Percentiles rank a stretch among this genome's conserved stretches.
These are phyloP conservation scores for Colletotrichum musae DNA, from an alignment of 2,329 filamentous ascomycete species.

Conservation along the genomic window DNA sequence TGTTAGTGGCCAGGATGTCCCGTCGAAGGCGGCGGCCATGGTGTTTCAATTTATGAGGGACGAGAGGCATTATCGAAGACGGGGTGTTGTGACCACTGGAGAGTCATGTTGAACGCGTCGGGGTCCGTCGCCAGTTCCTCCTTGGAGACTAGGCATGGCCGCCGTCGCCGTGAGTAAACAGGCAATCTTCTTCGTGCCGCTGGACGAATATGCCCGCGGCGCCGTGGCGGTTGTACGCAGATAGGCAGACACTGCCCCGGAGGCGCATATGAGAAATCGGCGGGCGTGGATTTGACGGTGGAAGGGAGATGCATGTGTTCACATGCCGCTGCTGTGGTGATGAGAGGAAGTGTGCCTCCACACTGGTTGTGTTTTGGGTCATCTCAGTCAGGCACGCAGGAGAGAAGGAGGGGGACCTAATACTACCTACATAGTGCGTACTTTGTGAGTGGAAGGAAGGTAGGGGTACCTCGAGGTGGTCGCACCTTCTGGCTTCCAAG, in stretches of 20 bases:
- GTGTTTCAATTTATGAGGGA: conserved; percentile 25
- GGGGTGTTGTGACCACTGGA: conserved; percentile 15
- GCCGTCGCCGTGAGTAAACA: conserved; percentile 3
- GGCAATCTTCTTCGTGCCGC: not conserved
- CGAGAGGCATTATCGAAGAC: conserved; percentile 18
- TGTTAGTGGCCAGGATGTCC: conserved; percentile 23
- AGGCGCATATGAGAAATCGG: not conserved
- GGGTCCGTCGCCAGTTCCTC: not conserved
- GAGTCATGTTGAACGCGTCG: conserved; percentile 18
- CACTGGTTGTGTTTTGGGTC: not conserved
- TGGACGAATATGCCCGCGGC: not conserved
- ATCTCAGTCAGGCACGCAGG: conserved; percentile 6
- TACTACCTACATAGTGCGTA: not conserved
- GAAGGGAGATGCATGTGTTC: conserved; percentile 24
- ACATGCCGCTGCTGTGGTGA: conserved; percentile 16
- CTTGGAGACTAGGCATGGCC: not conserved
- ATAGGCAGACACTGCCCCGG: not conserved
- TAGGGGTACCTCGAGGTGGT: not conserved
- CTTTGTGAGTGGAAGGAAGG: not conserved
- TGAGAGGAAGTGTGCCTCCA: not conserved
- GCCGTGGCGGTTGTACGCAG: conserved; percentile 2
- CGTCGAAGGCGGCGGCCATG: conserved; percentile 3
- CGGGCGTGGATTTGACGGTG: not conserved
- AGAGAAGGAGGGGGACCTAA: too few relatives aligned
- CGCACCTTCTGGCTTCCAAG: conserved; percentile 15